Base-by-base conservation (phyloP, 2,329 filamentous ascomycete genomes). In the Clonostachys chloroleuca region DNA sequence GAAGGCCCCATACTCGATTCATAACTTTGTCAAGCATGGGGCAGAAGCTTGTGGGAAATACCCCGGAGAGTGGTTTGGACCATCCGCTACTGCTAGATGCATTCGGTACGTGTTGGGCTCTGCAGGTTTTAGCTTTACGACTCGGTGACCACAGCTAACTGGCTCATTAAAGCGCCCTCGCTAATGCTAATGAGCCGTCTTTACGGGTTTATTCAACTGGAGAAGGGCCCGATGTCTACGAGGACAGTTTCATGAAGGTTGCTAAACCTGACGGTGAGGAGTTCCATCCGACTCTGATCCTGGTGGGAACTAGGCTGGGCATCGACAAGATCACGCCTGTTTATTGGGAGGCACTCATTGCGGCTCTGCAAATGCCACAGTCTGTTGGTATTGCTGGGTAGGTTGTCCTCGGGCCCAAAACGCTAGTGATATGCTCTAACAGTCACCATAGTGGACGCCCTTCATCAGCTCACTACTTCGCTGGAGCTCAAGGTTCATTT, bases 51-150 rank as follows among this genome's bases (percentile, higher is more conserved):
- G 94, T 65, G 92, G 90, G 5, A 97, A 96, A 67, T 89, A 95
- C 59, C 94, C 94, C 0, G 94, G 94, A 36, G 90, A 97, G 68
- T 99, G 94, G 94, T 99, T 99, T 68, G 94, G 94, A 0, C 94
- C 94, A n/a, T 96, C 91, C 16, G 94, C 94, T 7, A 95, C 94
- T 10, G 92, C 94, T 42, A 83, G 86, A 48, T 97, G 94, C 65
- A 96, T 99, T 55, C 86, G 94, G 91, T 95, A 72, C 64, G 87
- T 24, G 5, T 5, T n/a, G 42, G 36, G 13, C 14, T 43, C 18
- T 8, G 18, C 12, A 18, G 9, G 34, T 34, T 37, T 7, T 14
- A 44, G 13, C 8, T 10, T 30, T 10, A 30, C 3, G 24, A 9
- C 9, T 30, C 24, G 9, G 5, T 30, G 13, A 18, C 14, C 9